Evolutionary conservation across 345 rosid species (phyloP).

Genomic region (Rhodomyrtus tomentosa): DNA sequence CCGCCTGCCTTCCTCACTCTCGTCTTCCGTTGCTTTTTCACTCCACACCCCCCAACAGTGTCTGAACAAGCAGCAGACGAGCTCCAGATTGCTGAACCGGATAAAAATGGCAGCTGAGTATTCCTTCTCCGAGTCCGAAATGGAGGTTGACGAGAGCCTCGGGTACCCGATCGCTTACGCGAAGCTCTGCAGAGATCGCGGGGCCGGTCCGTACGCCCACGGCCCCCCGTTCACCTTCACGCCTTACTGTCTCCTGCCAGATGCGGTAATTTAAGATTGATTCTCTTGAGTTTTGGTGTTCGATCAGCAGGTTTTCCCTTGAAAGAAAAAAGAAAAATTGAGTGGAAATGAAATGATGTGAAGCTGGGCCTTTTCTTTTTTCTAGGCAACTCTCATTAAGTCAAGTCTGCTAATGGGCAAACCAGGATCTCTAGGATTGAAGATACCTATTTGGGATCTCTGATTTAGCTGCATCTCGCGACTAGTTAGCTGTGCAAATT

Average conservation of each 20-base stretch:
- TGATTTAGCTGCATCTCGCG: not conserved
- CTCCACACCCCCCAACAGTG: not conserved
- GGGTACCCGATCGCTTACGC: conserved; percentile 81
- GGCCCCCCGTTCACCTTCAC: conserved; percentile 81
- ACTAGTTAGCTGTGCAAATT: not conserved
- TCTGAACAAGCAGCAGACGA: not conserved
- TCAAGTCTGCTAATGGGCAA: not conserved
- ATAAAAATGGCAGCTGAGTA: conserved; percentile 22
- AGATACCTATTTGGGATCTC: not conserved
- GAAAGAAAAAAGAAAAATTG: not conserved
- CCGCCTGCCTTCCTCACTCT: not conserved
- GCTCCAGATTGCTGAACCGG: not conserved
- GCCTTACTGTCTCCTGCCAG: conserved; percentile 43
- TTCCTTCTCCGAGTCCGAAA: conserved; percentile 41
- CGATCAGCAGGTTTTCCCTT: not conserved
- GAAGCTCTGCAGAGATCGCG: conserved; percentile 45
- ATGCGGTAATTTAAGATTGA: conserved; percentile 27
- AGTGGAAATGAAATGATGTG: not conserved
- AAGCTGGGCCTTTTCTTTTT: not conserved
- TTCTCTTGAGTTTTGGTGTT: not conserved
- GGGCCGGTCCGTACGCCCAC: conserved; percentile 16
- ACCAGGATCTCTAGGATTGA: not conserved
- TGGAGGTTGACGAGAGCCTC: conserved; percentile 46
- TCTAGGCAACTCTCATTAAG: not conserved
- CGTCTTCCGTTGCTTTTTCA: not conserved